Percentiles rank a stretch among this genome's conserved stretches.
phyloP scores from a whole-genome alignment of 2,329 filamentous ascomycete species.

The Aureobasidium namibiae region DNA sequence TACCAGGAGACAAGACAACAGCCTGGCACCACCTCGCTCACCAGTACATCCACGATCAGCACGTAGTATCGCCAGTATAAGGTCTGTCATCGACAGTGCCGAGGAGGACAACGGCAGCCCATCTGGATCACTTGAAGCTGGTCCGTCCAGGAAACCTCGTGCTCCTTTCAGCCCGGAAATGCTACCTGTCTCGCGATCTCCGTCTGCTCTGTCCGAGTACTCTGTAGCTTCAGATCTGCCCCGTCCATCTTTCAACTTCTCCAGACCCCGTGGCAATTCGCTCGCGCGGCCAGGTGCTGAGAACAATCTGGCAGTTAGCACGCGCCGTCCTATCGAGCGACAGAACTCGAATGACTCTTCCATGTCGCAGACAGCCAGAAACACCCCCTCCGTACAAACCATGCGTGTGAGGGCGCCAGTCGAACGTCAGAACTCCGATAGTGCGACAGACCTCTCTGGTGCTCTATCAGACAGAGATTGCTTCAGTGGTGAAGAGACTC shows the following conservation, averaged over 20 bases:
- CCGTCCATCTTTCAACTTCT: slow-evolving; percentile 85
- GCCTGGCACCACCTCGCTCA: slow-evolving; percentile 25
- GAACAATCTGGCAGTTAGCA: slow-evolving; percentile 14
- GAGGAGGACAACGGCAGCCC: slow-evolving; percentile 63
- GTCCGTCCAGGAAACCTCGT: slow-evolving; percentile 49
- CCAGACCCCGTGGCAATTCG: slow-evolving; percentile 72
- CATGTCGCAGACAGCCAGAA: neutral
- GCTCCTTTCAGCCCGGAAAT: slow-evolving; percentile 58
- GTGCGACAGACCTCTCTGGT: slow-evolving; percentile 18
- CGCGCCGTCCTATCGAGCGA: neutral
- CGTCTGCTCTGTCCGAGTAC: slow-evolving; percentile 74
- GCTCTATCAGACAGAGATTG: slow-evolving; percentile 4
- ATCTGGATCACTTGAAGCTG: slow-evolving; percentile 56
- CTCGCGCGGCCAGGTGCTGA: slow-evolving; percentile 23
- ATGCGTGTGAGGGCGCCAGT: slow-evolving; percentile 16
- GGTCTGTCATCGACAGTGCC: slow-evolving; percentile 46
- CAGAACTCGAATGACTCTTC: slow-evolving; percentile 2
- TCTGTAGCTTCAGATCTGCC: slow-evolving; percentile 56
- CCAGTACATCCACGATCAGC: slow-evolving; percentile 35
- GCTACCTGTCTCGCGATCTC: slow-evolving; percentile 62
- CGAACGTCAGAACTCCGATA: slow-evolving; percentile 32
- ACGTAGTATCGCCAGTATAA: slow-evolving; percentile 34
- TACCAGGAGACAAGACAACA: slow-evolving; percentile 23
- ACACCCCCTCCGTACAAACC: neutral
- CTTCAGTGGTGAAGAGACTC: slow-evolving; percentile 15